Conservation (phyloP, 345 rosid species). For the Citrus sp. region DNA sequence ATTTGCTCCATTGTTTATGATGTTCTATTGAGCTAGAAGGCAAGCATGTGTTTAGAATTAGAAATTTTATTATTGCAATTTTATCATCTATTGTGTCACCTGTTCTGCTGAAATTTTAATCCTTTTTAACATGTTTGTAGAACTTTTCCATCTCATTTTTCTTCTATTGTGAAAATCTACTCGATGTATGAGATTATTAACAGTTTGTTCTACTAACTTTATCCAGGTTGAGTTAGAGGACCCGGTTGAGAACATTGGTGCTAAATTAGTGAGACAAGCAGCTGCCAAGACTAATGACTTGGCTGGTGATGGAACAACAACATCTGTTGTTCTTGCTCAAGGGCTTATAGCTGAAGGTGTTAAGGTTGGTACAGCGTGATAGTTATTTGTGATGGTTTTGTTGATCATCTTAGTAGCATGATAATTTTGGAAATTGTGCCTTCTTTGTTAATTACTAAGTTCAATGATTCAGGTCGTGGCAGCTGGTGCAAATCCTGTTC, state of each 20-base stretch:
- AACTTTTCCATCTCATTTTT: neutral
- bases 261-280: slow-evolving; percentile 94
- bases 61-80: neutral
- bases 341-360: slow-evolving; percentile 97
- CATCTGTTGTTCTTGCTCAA: slow-evolving; percentile 98
- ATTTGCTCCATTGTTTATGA: neutral
- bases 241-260: slow-evolving; percentile 98
- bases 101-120: neutral
- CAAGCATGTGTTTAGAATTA: neutral
- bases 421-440: neutral
- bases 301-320: slow-evolving; percentile 99
- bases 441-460: neutral
- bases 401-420: neutral
- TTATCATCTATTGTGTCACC: neutral
- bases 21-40: neutral
- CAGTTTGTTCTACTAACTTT: neutral
- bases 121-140: neutral
- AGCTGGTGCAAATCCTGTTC: slow-evolving; percentile 97
- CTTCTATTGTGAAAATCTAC: neutral
- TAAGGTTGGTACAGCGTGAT: slow-evolving; percentile 48
- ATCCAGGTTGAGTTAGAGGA: slow-evolving; percentile 93
- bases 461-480: slow-evolving; percentile 70
- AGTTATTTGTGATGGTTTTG: neutral
- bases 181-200: neutral
- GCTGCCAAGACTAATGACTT: slow-evolving; percentile 98